Evolutionary conservation across 2,329 filamentous ascomycete genomes (phyloP).

Genomic region (Fusarium nelsonii): DNA sequence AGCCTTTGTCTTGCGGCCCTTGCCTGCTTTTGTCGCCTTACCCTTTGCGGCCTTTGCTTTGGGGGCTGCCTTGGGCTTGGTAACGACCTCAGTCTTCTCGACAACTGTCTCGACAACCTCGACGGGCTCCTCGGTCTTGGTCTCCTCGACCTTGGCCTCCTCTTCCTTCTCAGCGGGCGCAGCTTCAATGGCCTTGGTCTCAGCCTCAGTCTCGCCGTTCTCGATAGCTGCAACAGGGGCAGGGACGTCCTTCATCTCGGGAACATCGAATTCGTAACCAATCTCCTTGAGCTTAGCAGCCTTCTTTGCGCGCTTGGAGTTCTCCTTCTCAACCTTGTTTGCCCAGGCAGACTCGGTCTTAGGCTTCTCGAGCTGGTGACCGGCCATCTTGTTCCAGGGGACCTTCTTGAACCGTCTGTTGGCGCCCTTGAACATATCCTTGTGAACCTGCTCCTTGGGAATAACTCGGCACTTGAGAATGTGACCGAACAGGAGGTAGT

Average conservation of each 20-base stretch:
- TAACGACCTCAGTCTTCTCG: slow-evolving; percentile 44
- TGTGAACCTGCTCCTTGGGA: slow-evolving; percentile 80
- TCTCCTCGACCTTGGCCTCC: slow-evolving; percentile 43
- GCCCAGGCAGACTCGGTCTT: slow-evolving; percentile 82
- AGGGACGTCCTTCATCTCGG: slow-evolving; percentile 72
- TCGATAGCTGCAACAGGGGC: slow-evolving; percentile 55
- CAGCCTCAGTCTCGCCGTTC: slow-evolving; percentile 50
- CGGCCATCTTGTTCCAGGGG: slow-evolving; percentile 88
- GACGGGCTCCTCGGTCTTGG: slow-evolving; percentile 42
- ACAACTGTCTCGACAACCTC: slow-evolving; percentile 43
- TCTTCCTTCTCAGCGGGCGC: slow-evolving; percentile 51
- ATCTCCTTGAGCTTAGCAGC: slow-evolving; percentile 80
- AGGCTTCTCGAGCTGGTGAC: slow-evolving; percentile 78
- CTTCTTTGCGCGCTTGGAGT: slow-evolving; percentile 75
- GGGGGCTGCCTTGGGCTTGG: slow-evolving; percentile 42
- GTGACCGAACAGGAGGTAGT: slow-evolving; percentile 95
- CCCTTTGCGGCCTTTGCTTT: slow-evolving; percentile 53
- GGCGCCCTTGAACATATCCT: slow-evolving; percentile 88
- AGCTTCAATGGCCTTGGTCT: slow-evolving; percentile 55
- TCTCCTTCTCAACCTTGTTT: slow-evolving; percentile 78
- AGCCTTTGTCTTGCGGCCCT: slow-evolving; percentile 55
- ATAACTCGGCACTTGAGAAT: slow-evolving; percentile 89
- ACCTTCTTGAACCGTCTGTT: slow-evolving; percentile 90
- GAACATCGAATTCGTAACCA: slow-evolving; percentile 85
- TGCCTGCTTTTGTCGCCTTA: slow-evolving; percentile 44